A percentile compares a stretch with the other conserved stretches of the same genome.
Evolutionary conservation across 2,329 filamentous ascomycete species (phyloP).

Genomic region (Akanthomyces dipterigenus): DNA sequence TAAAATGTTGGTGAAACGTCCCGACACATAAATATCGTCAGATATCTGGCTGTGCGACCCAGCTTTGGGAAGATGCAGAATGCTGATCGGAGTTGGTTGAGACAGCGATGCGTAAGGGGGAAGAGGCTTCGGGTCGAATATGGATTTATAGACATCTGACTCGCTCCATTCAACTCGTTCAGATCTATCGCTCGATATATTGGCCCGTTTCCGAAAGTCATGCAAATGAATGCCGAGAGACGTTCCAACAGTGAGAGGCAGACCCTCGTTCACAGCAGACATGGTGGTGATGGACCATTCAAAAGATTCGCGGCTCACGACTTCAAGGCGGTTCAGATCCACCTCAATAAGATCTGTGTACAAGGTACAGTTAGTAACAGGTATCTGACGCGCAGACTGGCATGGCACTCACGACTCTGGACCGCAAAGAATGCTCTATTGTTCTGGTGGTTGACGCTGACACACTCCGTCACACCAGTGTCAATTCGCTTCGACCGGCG

Average conservation of each 20-base stretch:
- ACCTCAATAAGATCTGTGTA: conserved; percentile 64
- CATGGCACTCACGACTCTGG: conserved; percentile 51
- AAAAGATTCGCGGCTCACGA: conserved; percentile 64
- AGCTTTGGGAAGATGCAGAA: conserved; percentile 65
- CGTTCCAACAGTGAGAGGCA: conserved; percentile 79
- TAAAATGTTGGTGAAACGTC: conserved; percentile 80
- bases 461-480: conserved; percentile 69
- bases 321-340: conserved; percentile 65
- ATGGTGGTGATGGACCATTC: conserved; percentile 79
- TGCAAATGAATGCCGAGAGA: conserved; percentile 75
- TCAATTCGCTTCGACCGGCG: conserved; percentile 59
- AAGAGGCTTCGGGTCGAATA: conserved; percentile 47
- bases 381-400: neutral
- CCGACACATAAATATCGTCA: conserved; percentile 79
- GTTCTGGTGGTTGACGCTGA: conserved; percentile 65
- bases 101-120: conserved; percentile 64
- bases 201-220: conserved; percentile 54
- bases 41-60: conserved; percentile 50
- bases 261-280: conserved; percentile 58
- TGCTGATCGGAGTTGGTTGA: conserved; percentile 74
- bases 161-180: conserved; percentile 30
- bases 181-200: conserved; percentile 24
- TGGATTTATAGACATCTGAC: conserved; percentile 26
- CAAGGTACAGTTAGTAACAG: neutral
- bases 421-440: conserved; percentile 74